A percentile compares a stretch with the other conserved stretches of the same genome.
Evolutionary conservation across 257 asterid species (phyloP).

Genomic region (Coffea eugenioides): DNA sequence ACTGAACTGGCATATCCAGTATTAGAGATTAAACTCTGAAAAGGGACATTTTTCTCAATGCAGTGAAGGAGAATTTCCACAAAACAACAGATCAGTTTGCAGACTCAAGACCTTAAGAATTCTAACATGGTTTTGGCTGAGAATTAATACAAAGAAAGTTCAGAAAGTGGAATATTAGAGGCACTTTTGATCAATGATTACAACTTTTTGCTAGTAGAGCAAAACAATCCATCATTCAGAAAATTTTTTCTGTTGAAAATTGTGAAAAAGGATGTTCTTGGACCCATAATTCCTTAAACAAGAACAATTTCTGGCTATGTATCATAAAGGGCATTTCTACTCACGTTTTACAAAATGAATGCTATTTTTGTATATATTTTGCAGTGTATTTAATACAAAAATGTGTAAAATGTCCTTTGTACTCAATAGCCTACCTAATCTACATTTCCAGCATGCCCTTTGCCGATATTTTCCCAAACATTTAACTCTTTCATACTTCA

Average conservation of each 20-base stretch:
- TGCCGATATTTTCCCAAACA: neutral
- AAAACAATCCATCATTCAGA: slow-evolving; percentile 3
- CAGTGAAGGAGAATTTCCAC: slow-evolving; percentile 15
- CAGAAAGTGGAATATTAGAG: slow-evolving; percentile 1
- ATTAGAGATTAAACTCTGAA: slow-evolving; percentile 14
- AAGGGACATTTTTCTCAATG: slow-evolving; percentile 6
- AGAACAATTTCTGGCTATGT: too few species aligned
- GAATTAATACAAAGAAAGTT: neutral
- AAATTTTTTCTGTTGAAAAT: neutral
- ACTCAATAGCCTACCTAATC: too few species aligned
- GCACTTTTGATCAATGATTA: neutral
- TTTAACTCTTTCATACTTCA: neutral
- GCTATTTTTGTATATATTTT: neutral
- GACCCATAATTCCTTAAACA: neutral
- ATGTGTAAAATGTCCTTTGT: neutral
- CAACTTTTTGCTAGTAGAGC: neutral
- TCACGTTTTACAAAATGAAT: neutral
- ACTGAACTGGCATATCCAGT: slow-evolving; percentile 14
- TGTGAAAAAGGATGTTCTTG: neutral
- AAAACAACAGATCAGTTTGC: slow-evolving; percentile 14
- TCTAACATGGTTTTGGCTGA: neutral
- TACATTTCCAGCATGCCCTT: neutral
- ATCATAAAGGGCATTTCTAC: neutral
- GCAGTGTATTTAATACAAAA: neutral
- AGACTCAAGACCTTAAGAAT: neutral